Evolutionary conservation across 176 grass and related monocot species (phyloP), one percentile per base, ranked within the genome.

Genomic region (Ensete glaucum): DNA sequence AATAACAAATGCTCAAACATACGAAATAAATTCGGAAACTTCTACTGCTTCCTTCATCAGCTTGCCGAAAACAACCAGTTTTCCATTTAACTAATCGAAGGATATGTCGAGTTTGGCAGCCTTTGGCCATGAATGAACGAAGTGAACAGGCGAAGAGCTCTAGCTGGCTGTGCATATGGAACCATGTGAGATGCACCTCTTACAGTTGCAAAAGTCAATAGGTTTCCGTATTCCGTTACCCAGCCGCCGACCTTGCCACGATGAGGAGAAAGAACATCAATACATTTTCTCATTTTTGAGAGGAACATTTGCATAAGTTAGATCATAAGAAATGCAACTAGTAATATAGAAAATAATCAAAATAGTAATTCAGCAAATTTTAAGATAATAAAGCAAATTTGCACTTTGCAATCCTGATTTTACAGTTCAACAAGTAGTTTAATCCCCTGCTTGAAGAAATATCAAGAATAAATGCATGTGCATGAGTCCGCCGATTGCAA

Each of bases 131-230:
- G 81, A 53, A 89, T 71, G 71, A 99, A 86, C 6, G 90, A 99
- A 66, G 7, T 79, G 81, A 99, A 99, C 16, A 99, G 76, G 21
- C 80, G 4, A 5, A 99, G 88, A 69, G 95, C 91, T 67, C 95
- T 73, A 26, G 83, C 90, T 52, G 95, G 90, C 54, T 99, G 95
- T 0, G 95, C 82, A 60, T 69, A 99, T 15, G 95, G 91, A 78
- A 99, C 90, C 95, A 99, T 99, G 76, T 99, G 95, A 80, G 95
- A 82, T 2, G 95, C 95, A 5, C 95, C 90, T 64, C 95, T 75
- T 63, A 99, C 91, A 9, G 95, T 99, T 6, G 91, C 88, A 58
- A 99, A 99, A 71, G 95, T 89, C 81, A 99, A 71, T 12, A 88
- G 51, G 34, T 87, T 88, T 8, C 95, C 95, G 54, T 99, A 99